Evolutionary conservation across 2,329 filamentous ascomycete species (phyloP).

Genomic region (Colletotrichum liriopes): DNA sequence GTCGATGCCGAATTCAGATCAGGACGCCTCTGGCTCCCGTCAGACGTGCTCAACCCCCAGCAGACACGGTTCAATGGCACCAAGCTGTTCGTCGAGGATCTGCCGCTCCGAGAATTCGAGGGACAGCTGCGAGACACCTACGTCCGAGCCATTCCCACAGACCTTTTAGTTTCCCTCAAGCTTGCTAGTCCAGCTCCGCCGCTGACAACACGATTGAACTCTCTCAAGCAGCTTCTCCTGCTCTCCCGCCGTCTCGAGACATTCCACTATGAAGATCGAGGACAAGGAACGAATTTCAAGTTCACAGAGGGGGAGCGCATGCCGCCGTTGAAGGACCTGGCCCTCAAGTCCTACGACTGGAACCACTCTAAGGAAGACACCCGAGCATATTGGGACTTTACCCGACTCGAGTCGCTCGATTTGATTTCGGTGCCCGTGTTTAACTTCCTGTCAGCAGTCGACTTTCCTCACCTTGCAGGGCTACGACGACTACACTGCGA

Average conservation of each 20-base stretch:
- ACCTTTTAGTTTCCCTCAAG: conserved; percentile 57
- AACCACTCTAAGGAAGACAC: conserved; percentile 58
- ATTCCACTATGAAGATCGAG: conserved; percentile 61
- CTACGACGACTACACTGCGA: conserved; percentile 59
- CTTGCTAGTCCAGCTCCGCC: conserved; percentile 57
- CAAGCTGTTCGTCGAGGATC: conserved; percentile 57
- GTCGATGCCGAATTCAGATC: conserved; percentile 50
- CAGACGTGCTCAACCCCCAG: conserved; percentile 54
- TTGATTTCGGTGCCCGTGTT: conserved; percentile 61
- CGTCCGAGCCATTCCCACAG: conserved; percentile 56
- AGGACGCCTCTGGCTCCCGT: conserved; percentile 55
- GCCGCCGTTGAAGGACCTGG: conserved; percentile 59
- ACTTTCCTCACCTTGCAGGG: conserved; percentile 53
- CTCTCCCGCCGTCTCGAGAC: conserved; percentile 53
- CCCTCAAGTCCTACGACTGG: conserved; percentile 66
- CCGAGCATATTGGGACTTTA: conserved; percentile 63
- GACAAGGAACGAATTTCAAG: conserved; percentile 61
- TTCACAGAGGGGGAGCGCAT: conserved; percentile 59
- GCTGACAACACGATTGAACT: conserved; percentile 57
- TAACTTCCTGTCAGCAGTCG: conserved; percentile 61
- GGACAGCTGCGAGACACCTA: conserved; percentile 54
- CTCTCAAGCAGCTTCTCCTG: conserved; percentile 61
- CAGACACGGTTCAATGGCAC: conserved; percentile 50
- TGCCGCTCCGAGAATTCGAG: conserved; percentile 58
- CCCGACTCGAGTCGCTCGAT: conserved; percentile 57